Conservation (phyloP, 2,329 filamentous ascomycete genomes). For the Parastagonospora avenae region DNA sequence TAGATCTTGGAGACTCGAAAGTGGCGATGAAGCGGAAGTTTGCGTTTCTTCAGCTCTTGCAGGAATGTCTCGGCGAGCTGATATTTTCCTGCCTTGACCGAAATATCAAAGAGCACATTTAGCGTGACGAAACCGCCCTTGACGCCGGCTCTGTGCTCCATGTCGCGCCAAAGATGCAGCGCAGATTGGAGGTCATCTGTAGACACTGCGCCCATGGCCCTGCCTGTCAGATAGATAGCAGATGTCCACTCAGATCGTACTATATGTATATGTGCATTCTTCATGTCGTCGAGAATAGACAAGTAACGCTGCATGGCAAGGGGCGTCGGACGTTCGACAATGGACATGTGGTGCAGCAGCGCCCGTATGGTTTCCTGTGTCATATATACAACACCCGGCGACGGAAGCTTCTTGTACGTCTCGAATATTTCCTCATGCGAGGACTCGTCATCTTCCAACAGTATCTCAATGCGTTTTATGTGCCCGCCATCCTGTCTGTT, state of each 20-base stretch:
- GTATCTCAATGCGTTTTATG: conserved; percentile 40
- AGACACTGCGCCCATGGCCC: conserved; percentile 66
- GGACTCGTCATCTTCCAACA: conserved; percentile 51
- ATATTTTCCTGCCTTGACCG: conserved; percentile 84
- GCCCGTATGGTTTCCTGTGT: conserved; percentile 60
- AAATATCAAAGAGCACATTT: conserved; percentile 88
- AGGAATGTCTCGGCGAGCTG: conserved; percentile 82
- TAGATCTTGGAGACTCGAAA: conserved; percentile 83
- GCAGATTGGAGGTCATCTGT: conserved; percentile 69
- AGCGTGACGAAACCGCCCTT: conserved; percentile 80
- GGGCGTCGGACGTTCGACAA: conserved; percentile 59
- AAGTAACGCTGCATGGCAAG: conserved; percentile 80
- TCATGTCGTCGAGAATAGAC: conserved; percentile 81
- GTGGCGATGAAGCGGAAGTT: conserved; percentile 73
- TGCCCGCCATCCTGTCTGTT: conserved; percentile 42
- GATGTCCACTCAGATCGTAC: conserved; percentile 77
- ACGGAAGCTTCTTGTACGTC: conserved; percentile 58
- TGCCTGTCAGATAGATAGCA: conserved; percentile 78
- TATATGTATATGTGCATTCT: conserved; percentile 72
- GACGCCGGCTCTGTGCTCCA: conserved; percentile 75
- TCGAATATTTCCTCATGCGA: conserved; percentile 57
- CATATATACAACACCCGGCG: conserved; percentile 60
- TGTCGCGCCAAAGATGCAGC: conserved; percentile 82
- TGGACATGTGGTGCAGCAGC: conserved; percentile 72
- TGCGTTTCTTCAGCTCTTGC: conserved; percentile 75